Conservation (phyloP, 202 grass and related monocot species). For the Bolboschoenoplectus hybrid region DNA sequence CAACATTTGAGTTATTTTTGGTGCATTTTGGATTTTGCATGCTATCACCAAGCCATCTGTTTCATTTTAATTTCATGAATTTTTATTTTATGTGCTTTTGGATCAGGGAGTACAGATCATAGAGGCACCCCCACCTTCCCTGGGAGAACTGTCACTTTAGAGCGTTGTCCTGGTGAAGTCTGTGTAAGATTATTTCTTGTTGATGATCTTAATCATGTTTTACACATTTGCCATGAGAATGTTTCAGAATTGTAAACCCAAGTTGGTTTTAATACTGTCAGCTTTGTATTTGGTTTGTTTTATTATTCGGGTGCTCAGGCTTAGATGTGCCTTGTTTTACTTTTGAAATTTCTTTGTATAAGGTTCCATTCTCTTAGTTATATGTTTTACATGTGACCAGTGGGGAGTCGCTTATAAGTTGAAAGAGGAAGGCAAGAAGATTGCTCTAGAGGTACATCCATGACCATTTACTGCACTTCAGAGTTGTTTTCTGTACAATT, state of each 20-base stretch:
- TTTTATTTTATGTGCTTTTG: neutral
- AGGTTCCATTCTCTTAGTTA: neutral
- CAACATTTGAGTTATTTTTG: too few species aligned
- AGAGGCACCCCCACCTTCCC: conserved; percentile 78
- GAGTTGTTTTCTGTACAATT: neutral
- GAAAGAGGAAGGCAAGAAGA: conserved; percentile 70
- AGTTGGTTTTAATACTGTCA: neutral
- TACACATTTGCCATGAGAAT: neutral
- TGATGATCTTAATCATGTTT: neutral
- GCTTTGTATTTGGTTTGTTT: neutral
- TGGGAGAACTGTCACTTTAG: conserved; percentile 90
- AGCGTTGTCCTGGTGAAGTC: conserved; percentile 52
- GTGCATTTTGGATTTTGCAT: neutral
- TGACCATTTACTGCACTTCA: neutral
- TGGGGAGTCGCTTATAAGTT: conserved; percentile 91
- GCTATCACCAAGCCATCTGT: neutral
- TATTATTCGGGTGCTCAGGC: neutral
- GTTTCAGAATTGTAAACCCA: neutral
- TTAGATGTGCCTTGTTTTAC: neutral
- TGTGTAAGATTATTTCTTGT: conserved; percentile 56
- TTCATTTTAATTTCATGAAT: neutral
- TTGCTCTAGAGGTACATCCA: conserved; percentile 61
- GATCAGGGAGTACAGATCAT: conserved; percentile 88
- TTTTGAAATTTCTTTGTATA: neutral
- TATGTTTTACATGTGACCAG: conserved; percentile 47